Percentiles rank a stretch among this genome's conserved stretches.
phyloP scores from a whole-genome alignment of 73 alveolate species.

The Paramecium sexaurelia region DNA sequence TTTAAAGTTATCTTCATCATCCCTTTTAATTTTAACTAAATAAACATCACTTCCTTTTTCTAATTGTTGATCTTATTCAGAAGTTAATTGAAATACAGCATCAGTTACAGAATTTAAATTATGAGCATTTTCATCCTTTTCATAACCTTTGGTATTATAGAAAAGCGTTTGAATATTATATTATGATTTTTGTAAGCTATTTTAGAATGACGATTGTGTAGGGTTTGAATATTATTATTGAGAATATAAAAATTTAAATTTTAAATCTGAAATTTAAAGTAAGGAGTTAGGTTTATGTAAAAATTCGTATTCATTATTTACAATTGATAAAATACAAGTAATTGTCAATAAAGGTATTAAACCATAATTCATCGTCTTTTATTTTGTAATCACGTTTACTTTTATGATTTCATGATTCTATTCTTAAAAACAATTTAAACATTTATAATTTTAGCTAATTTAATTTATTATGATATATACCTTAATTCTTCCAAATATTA shows the following conservation, averaged over 20 bases:
- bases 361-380: slow-evolving; percentile 10
- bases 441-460: neutral
- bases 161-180: neutral
- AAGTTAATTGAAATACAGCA: neutral
- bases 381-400: neutral
- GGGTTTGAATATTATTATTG: neutral
- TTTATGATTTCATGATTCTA: neutral
- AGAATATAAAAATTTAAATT: neutral
- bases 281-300: neutral
- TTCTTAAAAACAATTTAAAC: neutral
- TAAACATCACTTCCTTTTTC: neutral
- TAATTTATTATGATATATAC: neutral
- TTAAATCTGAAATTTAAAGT: neutral
- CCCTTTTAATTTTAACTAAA: neutral
- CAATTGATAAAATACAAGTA: slow-evolving; percentile 5
- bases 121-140: neutral
- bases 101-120: neutral
- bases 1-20: slow-evolving; percentile 12
- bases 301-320: neutral
- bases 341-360: neutral
- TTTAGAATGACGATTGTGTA: neutral
- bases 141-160: neutral
- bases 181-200: neutral
- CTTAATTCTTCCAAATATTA: neutral
- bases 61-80: neutral